These are phyloP conservation scores for Mortierella hygrophila DNA, from an alignment of 192 early-diverging fungal species.

Conservation along the genomic window DNA sequence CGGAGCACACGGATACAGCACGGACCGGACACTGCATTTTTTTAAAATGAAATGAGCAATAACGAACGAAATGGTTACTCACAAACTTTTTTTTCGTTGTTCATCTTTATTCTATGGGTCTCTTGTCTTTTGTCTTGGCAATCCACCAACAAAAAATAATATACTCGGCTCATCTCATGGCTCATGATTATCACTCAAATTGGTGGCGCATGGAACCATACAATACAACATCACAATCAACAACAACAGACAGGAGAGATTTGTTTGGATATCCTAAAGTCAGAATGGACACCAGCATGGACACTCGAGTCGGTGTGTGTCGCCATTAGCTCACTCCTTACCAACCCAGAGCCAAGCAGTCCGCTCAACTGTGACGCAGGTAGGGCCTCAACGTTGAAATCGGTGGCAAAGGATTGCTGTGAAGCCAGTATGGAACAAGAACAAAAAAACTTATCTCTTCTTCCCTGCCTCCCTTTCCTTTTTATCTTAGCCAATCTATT, in stretches of 20 bases:
- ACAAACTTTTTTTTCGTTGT: background rate
- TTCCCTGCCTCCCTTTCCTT: background rate
- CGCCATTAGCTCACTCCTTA: constrained; percentile 88
- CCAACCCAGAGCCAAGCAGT: constrained; percentile 88
- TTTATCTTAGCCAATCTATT: constrained; percentile 81
- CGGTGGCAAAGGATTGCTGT: background rate
- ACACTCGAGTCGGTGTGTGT: constrained; percentile 88
- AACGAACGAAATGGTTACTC: background rate
- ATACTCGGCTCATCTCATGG: background rate
- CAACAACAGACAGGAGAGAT: constrained; percentile 89
- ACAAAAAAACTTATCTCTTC: background rate
- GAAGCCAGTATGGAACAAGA: background rate
- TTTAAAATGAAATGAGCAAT: constrained; percentile 5
- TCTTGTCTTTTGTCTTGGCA: constrained; percentile 3
- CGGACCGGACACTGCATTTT: background rate
- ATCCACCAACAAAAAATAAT: background rate
- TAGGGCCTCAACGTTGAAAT: background rate
- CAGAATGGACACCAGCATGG: constrained; percentile 97
- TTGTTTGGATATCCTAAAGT: constrained; percentile 94
- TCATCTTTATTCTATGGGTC: background rate
- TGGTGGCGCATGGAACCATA: background rate
- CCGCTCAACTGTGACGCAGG: constrained; percentile 95
- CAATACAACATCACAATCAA: background rate
- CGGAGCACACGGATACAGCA: constrained; percentile 8
- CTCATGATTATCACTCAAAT: background rate